Conservation (phyloP, 116 monocot genomes). For the Trichopus zeylanicus region DNA sequence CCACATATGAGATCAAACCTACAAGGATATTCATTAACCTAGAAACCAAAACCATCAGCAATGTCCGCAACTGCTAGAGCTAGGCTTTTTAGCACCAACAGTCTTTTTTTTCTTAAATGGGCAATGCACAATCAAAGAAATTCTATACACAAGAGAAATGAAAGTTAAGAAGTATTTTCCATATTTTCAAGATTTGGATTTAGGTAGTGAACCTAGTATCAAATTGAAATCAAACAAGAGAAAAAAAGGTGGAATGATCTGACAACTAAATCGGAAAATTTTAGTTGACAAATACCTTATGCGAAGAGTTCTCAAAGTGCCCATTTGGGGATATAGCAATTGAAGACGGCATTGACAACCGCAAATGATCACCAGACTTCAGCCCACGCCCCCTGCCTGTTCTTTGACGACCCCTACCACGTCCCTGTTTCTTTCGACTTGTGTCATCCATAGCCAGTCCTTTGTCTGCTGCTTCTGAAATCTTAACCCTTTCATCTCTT, state of each 20-base stretch:
- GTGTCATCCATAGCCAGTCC: conserved; percentile 35
- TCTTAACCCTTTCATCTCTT: conserved; percentile 33
- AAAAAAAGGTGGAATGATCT: neutral
- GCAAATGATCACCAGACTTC: conserved; percentile 56
- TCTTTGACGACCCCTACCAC: conserved; percentile 66
- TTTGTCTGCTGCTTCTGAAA: conserved; percentile 30
- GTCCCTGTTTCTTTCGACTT: conserved; percentile 63
- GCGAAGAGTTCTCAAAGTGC: conserved; percentile 35
- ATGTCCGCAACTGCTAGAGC: no score
- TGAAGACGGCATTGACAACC: conserved; percentile 9
- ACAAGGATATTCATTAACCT: no score
- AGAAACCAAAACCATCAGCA: no score
- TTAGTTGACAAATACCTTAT: neutral
- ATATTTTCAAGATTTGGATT: no score
- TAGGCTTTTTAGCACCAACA: no score
- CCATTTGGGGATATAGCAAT: conserved; percentile 37
- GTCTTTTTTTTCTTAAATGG: no score
- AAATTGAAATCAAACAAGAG: neutral
- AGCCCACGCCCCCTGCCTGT: conserved; percentile 56
- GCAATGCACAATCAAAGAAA: no score
- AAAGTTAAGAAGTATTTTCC: no score
- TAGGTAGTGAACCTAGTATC: no score
- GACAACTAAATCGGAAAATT: neutral
- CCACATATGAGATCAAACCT: no score
- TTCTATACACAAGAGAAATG: no score